phyloP scores from a whole-genome alignment of 139 green algal species.

The Chlamydomonas sp. region DNA sequence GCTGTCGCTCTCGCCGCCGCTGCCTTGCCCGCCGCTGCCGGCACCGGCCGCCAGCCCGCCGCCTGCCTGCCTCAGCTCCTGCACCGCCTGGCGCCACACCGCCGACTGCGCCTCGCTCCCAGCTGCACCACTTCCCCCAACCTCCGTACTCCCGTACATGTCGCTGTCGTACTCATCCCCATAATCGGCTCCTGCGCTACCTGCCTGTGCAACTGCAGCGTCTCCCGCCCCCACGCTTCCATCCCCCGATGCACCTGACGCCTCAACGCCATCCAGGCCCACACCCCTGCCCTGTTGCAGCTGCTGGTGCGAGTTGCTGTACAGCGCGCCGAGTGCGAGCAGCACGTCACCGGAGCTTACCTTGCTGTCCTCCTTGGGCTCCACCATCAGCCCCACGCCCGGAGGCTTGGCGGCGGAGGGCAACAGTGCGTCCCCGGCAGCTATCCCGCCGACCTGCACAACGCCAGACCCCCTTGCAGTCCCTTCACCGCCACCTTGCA shows the following conservation, averaged over 20 bases:
- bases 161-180: constrained; percentile 13
- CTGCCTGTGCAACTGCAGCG: not conserved
- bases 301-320: not conserved
- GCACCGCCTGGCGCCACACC: no score
- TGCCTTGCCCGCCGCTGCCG: no score
- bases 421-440: no score
- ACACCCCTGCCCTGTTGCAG: not conserved
- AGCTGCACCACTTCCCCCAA: not conserved
- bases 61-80: not conserved
- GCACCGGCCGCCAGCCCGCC: not conserved
- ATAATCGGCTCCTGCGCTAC: not conserved
- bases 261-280: not conserved
- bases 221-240: not conserved
- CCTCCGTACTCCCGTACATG: constrained; percentile 13
- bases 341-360: constrained; percentile 9
- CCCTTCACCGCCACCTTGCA: no score
- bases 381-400: not conserved
- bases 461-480: not conserved
- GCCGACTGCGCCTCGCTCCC: not conserved
- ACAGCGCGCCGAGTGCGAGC: not conserved
- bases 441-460: not conserved
- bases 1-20: no score
- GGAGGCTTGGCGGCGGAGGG: not conserved
- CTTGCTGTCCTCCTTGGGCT: not conserved
- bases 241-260: not conserved